phyloP scores from a whole-genome alignment of 139 green algal genomes.

The Chlamydomonas eustigma region DNA sequence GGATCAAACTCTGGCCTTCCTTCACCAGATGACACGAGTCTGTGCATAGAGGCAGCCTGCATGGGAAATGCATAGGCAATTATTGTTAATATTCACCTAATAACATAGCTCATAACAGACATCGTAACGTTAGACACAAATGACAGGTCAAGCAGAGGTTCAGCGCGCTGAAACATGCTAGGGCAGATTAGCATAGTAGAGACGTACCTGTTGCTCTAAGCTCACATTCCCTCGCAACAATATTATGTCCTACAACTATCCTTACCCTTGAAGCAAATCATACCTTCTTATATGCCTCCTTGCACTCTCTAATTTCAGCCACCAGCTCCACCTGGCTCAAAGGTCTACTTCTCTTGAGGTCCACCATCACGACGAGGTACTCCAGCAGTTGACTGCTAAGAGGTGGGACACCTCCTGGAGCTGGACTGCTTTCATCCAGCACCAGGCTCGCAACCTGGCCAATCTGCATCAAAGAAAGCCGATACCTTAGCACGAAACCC shows the following conservation, averaged over 20 bases:
- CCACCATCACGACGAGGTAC: neutral
- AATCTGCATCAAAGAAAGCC: neutral
- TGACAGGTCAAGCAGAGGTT: no score
- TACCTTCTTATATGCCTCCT: slow-evolving; percentile 6
- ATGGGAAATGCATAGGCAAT: neutral
- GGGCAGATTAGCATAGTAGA: no score
- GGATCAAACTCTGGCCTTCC: slow-evolving; percentile 5
- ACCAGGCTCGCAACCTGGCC: neutral
- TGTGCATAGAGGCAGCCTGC: neutral
- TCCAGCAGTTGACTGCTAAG: neutral
- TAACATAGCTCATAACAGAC: no score
- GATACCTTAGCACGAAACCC: neutral
- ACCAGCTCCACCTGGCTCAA: neutral
- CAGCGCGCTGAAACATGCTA: no score
- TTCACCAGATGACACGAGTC: neutral
- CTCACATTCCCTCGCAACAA: neutral
- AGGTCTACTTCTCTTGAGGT: neutral
- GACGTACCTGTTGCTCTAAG: neutral
- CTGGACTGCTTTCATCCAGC: neutral
- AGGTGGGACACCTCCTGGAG: neutral
- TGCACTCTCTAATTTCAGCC: neutral
- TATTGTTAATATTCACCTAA: no score
- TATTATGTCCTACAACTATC: no score
- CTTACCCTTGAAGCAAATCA: no score
- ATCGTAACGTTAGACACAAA: no score